phyloP scores from a whole-genome alignment of 2,329 filamentous ascomycete species.

The Fusarium vanettenii region DNA sequence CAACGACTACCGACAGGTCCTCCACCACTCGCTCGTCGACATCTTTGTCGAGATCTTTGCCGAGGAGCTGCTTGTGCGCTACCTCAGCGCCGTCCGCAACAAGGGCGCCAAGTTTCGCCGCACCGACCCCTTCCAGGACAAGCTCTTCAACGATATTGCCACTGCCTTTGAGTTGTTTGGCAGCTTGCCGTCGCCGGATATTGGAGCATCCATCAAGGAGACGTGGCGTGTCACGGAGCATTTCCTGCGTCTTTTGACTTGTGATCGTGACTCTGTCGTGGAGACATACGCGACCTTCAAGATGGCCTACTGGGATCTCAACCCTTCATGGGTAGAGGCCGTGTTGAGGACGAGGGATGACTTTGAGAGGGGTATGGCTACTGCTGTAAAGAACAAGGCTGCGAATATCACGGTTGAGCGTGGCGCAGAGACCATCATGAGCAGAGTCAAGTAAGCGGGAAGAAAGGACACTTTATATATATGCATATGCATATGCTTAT shows the following conservation, averaged over 20 bases:
- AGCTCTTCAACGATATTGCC: conserved; percentile 92
- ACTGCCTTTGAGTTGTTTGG: conserved; percentile 92
- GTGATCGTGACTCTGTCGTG: conserved; percentile 78
- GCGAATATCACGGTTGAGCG: conserved; percentile 85
- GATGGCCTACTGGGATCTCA: conserved; percentile 89
- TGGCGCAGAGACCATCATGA: conserved; percentile 93
- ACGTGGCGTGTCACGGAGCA: conserved; percentile 93
- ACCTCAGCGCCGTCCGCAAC: conserved; percentile 88
- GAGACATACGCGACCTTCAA: conserved; percentile 88
- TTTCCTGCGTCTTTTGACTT: conserved; percentile 82
- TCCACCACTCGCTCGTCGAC: conserved; percentile 88
- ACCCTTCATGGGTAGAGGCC: conserved; percentile 95
- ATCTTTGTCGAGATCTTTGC: conserved; percentile 94
- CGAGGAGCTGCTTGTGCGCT: conserved; percentile 88
- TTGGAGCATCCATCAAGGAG: conserved; percentile 81
- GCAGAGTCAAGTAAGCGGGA: conserved; percentile 78
- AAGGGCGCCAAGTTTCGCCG: conserved; percentile 89
- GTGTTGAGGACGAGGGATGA: conserved; percentile 89
- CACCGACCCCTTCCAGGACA: conserved; percentile 87
- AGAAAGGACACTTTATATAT: conserved; percentile 6
- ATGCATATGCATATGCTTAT: background rate
- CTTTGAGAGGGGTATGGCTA: conserved; percentile 91
- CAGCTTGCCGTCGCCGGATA: conserved; percentile 75
- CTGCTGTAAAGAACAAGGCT: conserved; percentile 87
- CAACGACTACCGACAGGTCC: conserved; percentile 82